Base-by-base conservation (phyloP, 2,329 filamentous ascomycete species). In the Aspergillus fumigatiaffinis region DNA sequence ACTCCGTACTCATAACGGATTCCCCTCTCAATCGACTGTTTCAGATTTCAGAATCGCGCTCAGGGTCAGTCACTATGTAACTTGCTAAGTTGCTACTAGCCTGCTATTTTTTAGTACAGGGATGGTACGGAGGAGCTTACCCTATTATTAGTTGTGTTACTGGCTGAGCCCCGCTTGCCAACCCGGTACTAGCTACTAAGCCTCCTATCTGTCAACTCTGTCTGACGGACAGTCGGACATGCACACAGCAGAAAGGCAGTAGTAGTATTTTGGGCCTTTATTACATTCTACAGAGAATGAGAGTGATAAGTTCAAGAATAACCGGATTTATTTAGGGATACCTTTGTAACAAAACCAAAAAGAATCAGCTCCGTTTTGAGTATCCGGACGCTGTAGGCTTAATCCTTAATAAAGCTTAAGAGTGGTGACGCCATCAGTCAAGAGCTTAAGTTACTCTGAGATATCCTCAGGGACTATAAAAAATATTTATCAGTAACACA, bases 91-190 rank as follows among this genome's bases (percentile, higher is more conserved):
- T 26, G 10, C 23, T 35, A 35, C 32, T 35, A 50, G 23, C 49
- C n/a, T 50, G 8, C 1, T 52, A 38, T 52, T 10, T 17, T 21
- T 32, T 46, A 51, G 49, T 29, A 52, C 32, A 17, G 32, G 14
- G 32, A 21, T 44, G n/a, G 8, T 14, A 35, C 41, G 41, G 41
- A 44, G 41, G 3, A 44, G n/a, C 21, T 21, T 25, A 25, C 20
- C 44, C 44, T 47, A 47, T 47, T 47, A 47, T 47, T 47, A 47
- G 44, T 23, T 23, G 8, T 47, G 20, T 26, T 47, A 47, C 44
- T 47, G 44, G 44, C 56, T 50, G 49, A 25, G 55, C 58, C 56
- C 60, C 60, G 54, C 60, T 57, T 60, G 60, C 60, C 58, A 62
- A 53, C 60, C 56, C 48, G 42, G 52, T 56, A 51, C 57, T 58